Evolutionary conservation across 208 protist genomes (phyloP).

Genomic region (Trichomonas vaginalis): DNA sequence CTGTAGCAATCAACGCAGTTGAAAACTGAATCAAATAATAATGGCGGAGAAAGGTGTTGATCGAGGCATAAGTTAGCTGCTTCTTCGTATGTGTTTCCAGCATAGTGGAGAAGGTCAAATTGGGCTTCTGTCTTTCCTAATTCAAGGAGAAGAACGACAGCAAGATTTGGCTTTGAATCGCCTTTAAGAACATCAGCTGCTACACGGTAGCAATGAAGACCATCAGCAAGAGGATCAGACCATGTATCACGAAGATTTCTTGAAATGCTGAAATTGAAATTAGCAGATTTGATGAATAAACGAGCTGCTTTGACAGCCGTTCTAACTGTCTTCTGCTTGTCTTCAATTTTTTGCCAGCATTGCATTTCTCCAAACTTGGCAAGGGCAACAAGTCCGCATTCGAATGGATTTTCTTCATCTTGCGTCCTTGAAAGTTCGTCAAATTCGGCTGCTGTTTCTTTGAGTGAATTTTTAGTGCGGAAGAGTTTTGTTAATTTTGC

Average conservation of each 20-base stretch:
- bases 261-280: neutral
- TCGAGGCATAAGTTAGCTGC: neutral
- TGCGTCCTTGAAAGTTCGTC: neutral
- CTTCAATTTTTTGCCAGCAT: constrained; percentile 1
- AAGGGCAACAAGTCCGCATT: neutral
- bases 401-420: constrained; percentile 9
- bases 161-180: constrained; percentile 4
- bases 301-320: neutral
- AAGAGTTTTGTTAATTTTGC: neutral
- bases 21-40: neutral
- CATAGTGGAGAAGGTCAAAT: neutral
- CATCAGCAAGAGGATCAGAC: neutral
- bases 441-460: neutral
- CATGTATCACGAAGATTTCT: constrained; percentile 3
- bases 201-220: neutral
- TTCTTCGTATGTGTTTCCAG: neutral
- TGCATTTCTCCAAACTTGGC: constrained; percentile 1
- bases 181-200: neutral
- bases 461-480: neutral
- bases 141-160: neutral
- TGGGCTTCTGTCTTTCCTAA: neutral
- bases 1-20: constrained; percentile 8
- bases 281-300: neutral
- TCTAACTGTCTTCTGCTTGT: neutral
- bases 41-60: neutral